phyloP scores from a whole-genome alignment of 352 stramenopile species.

The Phytophthora palmivora region DNA sequence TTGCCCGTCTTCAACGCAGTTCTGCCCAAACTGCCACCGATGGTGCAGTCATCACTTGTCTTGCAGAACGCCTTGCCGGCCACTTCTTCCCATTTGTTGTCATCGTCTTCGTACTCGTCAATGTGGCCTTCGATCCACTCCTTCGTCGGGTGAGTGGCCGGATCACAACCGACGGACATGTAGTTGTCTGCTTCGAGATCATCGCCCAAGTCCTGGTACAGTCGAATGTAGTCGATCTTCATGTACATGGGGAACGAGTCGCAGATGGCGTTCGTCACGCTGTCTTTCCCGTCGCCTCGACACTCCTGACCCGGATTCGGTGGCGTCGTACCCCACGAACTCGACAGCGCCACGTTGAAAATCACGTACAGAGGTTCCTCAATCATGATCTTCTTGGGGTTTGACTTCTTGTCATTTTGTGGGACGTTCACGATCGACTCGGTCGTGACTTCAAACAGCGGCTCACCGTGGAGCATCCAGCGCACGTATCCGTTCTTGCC shows the following conservation, averaged over 20 bases:
- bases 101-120: slow-evolving; percentile 61
- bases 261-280: slow-evolving; percentile 55
- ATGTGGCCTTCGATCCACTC: slow-evolving; percentile 75
- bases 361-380: slow-evolving; percentile 94
- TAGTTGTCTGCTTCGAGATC: slow-evolving; percentile 51
- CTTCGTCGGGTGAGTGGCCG: slow-evolving; percentile 57
- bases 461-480: slow-evolving; percentile 62
- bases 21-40: slow-evolving; percentile 22
- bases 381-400: slow-evolving; percentile 71
- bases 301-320: slow-evolving; percentile 58
- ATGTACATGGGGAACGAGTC: slow-evolving; percentile 78
- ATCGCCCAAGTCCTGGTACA: slow-evolving; percentile 59
- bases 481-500: slow-evolving; percentile 67
- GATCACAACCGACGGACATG: slow-evolving; percentile 67
- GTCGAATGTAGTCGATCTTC: slow-evolving; percentile 71
- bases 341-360: slow-evolving; percentile 94
- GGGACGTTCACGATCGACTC: slow-evolving; percentile 55
- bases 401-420: slow-evolving; percentile 51
- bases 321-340: slow-evolving; percentile 82
- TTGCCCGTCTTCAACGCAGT: slow-evolving; percentile 45
- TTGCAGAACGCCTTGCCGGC: slow-evolving; percentile 50
- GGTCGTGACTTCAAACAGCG: slow-evolving; percentile 65
- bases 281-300: slow-evolving; percentile 57
- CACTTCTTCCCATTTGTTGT: slow-evolving; percentile 54
- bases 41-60: slow-evolving; percentile 53